Evolutionary conservation across 108 stramenopile species (phyloP), one percentile per base, ranked within the genome.

Genomic region (Pseudonitzschia multistriata): DNA sequence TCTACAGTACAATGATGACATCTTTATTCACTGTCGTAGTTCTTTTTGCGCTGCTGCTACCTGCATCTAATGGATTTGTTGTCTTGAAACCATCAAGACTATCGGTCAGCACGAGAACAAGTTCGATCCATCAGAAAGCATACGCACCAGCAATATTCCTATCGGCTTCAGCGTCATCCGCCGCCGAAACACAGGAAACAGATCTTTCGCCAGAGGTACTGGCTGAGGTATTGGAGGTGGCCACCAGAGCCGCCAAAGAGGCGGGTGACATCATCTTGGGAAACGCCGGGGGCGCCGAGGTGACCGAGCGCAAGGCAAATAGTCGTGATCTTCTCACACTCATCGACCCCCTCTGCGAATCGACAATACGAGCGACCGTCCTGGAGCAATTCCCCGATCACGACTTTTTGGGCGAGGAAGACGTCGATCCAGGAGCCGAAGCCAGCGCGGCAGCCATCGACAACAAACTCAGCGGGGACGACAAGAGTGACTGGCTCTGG

Each of bases 271-370:
- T 92, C 28, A 89, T 92, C 48, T 48, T 88, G 52, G 83, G 83
- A 61, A 85, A 92, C 74, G 77, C 88, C 1, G 83, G 81, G 33
- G 86, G 86, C 14, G 85, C 88, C 21, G 85, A 85, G 47, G 88
- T 94, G 2, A 76, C 68, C 5, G 69, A 91, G 53, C 68, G 70
- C 6, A 97, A 97, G 78, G 90, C 87, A 29, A 96, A 94, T 73
- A 80, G 78, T 35, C 75, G 88, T 27, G 97, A 97, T 82, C 71
- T 97, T 60, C 66, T 98, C 45, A 98, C 97, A 10, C 30, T 88
- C 54, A 85, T 95, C 50, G 94, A 95, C 85, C 85, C 91, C 19
- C 74, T 92, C 31, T 95, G 94, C 74, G 89, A 95, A 66, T 78
- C 69, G 65, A 79, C 76, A 33, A 88, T 91, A 37, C 76, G 66